Evolutionary conservation across 2,329 filamentous ascomycete genomes (phyloP).

Genomic region (Magnaporthiopsis poae): DNA sequence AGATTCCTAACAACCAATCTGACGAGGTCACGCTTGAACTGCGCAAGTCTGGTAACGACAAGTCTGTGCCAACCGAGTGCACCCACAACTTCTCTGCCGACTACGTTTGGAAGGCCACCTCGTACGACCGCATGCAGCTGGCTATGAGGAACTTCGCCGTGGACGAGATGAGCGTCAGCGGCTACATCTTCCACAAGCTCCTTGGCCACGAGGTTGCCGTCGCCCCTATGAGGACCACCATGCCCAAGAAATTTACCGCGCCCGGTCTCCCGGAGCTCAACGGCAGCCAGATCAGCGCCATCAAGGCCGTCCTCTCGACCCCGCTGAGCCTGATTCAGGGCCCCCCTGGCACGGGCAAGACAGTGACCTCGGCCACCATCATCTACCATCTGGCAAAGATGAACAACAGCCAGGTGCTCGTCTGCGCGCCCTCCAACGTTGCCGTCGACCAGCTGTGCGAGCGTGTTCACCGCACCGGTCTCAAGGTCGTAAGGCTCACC

Average conservation of each 20-base stretch:
- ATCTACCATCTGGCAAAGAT: constrained; percentile 96
- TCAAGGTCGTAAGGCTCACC: constrained; percentile 96
- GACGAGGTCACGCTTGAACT: constrained; percentile 94
- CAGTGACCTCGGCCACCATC: constrained; percentile 94
- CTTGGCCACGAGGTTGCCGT: constrained; percentile 90
- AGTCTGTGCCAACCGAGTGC: constrained; percentile 88
- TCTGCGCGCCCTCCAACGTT: constrained; percentile 96
- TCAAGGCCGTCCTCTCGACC: constrained; percentile 87
- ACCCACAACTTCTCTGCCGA: constrained; percentile 97
- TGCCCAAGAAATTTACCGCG: constrained; percentile 94
- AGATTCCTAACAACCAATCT: constrained; percentile 98
- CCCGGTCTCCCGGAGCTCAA: constrained; percentile 91
- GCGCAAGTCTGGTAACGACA: constrained; percentile 88
- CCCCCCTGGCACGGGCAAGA: constrained; percentile 94
- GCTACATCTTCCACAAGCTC: constrained; percentile 95
- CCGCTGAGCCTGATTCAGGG: constrained; percentile 93
- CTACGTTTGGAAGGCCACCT: constrained; percentile 99
- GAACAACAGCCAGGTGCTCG: constrained; percentile 86
- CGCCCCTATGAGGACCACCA: constrained; percentile 86
- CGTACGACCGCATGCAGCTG: constrained; percentile 96
- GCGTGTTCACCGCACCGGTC: constrained; percentile 82
- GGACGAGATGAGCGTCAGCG: constrained; percentile 95
- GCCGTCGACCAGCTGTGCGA: constrained; percentile 97
- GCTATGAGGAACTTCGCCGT: constrained; percentile 99
- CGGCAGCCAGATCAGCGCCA: constrained; percentile 87